Base-by-base conservation (phyloP, 1,284 basidiomycete genomes). In the Cryptococcus maquisensis region DNA sequence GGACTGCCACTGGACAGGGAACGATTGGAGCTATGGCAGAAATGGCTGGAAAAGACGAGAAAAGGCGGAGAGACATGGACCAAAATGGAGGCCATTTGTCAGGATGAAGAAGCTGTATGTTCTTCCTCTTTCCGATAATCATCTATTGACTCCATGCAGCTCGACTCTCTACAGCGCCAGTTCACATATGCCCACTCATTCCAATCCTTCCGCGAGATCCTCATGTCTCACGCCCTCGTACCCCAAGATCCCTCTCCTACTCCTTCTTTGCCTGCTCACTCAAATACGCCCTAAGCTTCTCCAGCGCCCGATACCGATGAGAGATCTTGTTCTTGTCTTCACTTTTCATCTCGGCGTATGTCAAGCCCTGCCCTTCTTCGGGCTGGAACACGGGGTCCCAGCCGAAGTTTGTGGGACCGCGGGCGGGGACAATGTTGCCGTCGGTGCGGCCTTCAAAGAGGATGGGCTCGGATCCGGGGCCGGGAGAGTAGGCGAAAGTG, bases 381-480 rank as follows among this genome's bases (percentile, higher is more conserved):
- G 87, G 86, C 74, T 95, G 84, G 69, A 98, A 96, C 5, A 91
- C 79, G 0, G 93, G 82, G 76, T 98, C 93, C 96, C 95, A 98
- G 84, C 93, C 77, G 87, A 96, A 82, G 21, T 82, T 75, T 16
- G 79, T 79, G 0, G 85, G 82, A 0, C 95, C 95, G 46, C 94
- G 79, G 0, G 94, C 82, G 23, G 84, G 84, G 0, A 98, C 96
- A 51, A 98, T 94, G 21, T 77, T 81, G 1, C 95, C 95, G 44
- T 90, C 84, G 1, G 93, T 97, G 20, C 82, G 81, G 0, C 95
- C 95, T 71, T 98, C 93, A 61, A 98, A 98, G n/a, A 98, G 73
- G 49, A 92, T 65, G 0, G 78, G 75, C 49, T 77, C 79, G 1
- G 88, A 85, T 51, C 90, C 87, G 10, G 92, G 90, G 0, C 91